Percentiles rank a stretch among this genome's conserved stretches.
phyloP scores from a whole-genome alignment of 352 stramenopile genomes.

The Pythium rhizo-oryzae region DNA sequence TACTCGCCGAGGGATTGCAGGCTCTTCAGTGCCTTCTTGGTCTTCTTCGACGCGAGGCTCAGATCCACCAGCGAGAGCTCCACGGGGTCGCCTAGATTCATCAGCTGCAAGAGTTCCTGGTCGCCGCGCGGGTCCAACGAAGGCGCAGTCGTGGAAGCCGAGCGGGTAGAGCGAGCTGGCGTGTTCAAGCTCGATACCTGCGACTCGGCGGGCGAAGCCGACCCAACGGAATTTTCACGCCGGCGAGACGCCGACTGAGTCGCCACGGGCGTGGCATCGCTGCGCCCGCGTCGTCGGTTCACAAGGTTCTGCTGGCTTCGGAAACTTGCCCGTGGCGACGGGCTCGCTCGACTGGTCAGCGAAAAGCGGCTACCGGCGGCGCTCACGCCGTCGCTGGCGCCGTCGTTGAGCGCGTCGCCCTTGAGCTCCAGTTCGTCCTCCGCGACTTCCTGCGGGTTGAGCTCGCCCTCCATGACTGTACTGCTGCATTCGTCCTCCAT shows the following conservation, averaged over 20 bases:
- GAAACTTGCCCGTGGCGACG: constrained; percentile 21
- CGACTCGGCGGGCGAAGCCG: constrained; percentile 15
- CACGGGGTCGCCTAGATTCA: constrained; percentile 8
- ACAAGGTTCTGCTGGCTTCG: background rate
- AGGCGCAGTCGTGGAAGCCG: constrained; percentile 9
- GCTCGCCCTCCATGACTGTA: background rate
- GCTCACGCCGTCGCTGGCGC: constrained; percentile 2
- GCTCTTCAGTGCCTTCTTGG: constrained; percentile 58
- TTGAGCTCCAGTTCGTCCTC: constrained; percentile 8
- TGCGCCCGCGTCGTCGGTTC: constrained; percentile 22
- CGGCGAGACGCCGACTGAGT: background rate
- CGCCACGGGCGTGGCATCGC: constrained; percentile 1
- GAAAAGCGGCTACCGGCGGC: constrained; percentile 14
- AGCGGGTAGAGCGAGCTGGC: constrained; percentile 14
- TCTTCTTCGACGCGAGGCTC: constrained; percentile 47
- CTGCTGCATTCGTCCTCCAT: background rate
- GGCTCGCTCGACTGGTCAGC: constrained; percentile 16
- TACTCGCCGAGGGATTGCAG: constrained; percentile 52
- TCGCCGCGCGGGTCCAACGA: constrained; percentile 24
- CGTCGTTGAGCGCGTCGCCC: constrained; percentile 23
- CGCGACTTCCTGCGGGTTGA: background rate
- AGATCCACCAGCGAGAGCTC: constrained; percentile 47
- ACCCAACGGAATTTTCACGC: constrained; percentile 3
- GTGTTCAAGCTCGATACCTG: constrained; percentile 5
- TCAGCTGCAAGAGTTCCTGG: constrained; percentile 39